Evolutionary conservation across 805 yeast species (phyloP).

Genomic region (Hanseniaspora opuntiae): DNA sequence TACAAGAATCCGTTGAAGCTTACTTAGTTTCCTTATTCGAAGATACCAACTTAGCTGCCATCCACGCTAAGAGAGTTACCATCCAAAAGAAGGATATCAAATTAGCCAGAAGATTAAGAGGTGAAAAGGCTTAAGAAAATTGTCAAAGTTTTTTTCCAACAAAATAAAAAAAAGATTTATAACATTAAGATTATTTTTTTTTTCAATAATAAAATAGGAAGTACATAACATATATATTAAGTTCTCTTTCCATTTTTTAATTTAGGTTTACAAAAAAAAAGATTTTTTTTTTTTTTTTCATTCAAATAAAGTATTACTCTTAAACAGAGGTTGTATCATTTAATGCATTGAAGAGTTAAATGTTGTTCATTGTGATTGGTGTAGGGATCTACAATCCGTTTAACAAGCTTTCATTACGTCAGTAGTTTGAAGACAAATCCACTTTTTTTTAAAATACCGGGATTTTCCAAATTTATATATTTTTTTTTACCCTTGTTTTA

Average conservation of each 20-base stretch:
- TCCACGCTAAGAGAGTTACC: slow-evolving; percentile 98
- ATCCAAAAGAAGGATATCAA: slow-evolving; percentile 97
- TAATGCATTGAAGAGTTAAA: no score
- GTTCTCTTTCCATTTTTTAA: slow-evolving; percentile 9
- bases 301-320: not conserved
- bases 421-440: not conserved
- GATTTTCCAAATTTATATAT: not conserved
- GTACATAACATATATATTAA: slow-evolving; percentile 3
- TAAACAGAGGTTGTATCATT: no score
- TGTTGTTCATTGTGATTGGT: no score
- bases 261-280: slow-evolving; percentile 11
- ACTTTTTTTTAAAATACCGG: not conserved
- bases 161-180: not conserved
- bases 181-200: not conserved
- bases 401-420: not conserved
- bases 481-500: not conserved
- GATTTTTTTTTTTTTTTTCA: not conserved
- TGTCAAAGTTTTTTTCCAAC: not conserved
- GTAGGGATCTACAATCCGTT: no score
- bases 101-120: slow-evolving; percentile 94
- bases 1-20: slow-evolving; percentile 98
- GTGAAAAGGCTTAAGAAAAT: slow-evolving; percentile 64
- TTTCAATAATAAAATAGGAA: slow-evolving; percentile 7
- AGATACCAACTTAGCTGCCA: slow-evolving; percentile 96
- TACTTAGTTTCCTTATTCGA: slow-evolving; percentile 90